phyloP scores from a whole-genome alignment of 768 basidiomycete genomes.

The Pisolithus sp. region DNA sequence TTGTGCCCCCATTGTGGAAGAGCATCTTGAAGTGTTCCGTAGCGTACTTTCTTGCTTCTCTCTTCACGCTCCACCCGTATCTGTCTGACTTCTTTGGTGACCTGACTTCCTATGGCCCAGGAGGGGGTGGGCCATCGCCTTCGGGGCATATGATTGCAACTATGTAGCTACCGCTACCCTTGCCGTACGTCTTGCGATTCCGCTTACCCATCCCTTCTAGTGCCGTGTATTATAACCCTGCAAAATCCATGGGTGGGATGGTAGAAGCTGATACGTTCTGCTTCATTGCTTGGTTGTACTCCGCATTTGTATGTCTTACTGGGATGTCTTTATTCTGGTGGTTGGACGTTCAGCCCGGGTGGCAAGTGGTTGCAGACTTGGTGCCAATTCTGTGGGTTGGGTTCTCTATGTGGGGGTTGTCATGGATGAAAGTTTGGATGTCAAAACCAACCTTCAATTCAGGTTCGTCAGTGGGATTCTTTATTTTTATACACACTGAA shows the following conservation, averaged over 20 bases:
- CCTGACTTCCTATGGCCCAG: conserved; percentile 44
- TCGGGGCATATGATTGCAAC: conserved; percentile 92
- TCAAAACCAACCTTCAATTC: conserved; percentile 83
- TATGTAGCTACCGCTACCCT: conserved; percentile 42
- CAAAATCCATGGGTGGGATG: conserved; percentile 91
- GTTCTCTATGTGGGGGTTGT: conserved; percentile 69
- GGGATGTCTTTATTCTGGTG: conserved; percentile 79
- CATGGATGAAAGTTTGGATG: conserved; percentile 93
- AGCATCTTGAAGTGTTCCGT: conserved; percentile 89
- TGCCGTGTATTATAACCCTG: conserved; percentile 87
- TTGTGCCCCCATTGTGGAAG: conserved; percentile 46
- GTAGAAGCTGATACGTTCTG: conserved; percentile 85
- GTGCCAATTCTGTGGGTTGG: conserved; percentile 81
- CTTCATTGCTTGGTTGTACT: conserved; percentile 58
- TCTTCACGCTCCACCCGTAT: conserved; percentile 85
- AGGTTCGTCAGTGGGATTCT: conserved; percentile 36
- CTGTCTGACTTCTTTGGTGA: conserved; percentile 67
- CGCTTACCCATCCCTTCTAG: conserved; percentile 28
- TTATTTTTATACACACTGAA: background rate
- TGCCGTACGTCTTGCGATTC: background rate
- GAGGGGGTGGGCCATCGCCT: conserved; percentile 51
- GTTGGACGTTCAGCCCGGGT: conserved; percentile 63
- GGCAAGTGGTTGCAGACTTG: conserved; percentile 68
- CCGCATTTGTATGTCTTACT: conserved; percentile 64
- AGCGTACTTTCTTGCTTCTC: conserved; percentile 82